Percentiles rank a stretch among this genome's conserved stretches.
phyloP scores from a whole-genome alignment of 768 basidiomycete genomes.

The Termitomyces eurrhizus region DNA sequence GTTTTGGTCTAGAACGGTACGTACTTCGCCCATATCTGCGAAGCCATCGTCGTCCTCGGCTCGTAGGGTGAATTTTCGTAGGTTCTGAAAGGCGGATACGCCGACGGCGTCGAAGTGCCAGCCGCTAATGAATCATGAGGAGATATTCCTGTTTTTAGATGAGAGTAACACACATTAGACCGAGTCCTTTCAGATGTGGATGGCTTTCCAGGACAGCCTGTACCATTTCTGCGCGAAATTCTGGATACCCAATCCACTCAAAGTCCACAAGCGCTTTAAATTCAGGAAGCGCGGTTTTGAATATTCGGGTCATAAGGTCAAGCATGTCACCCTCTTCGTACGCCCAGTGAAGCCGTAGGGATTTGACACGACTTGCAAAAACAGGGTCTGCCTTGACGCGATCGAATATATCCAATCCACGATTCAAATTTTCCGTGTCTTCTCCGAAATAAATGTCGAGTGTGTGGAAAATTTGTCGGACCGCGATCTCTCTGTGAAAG shows the following conservation, averaged over 20 bases:
- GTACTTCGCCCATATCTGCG: conserved; percentile 67
- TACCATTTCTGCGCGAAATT: conserved; percentile 65
- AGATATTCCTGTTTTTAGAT: background rate
- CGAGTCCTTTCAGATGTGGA: conserved; percentile 49
- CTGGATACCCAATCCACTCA: conserved; percentile 78
- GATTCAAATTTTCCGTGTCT: conserved; percentile 55
- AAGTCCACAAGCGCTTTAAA: conserved; percentile 60
- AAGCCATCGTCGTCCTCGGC: conserved; percentile 71
- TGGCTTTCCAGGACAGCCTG: conserved; percentile 52
- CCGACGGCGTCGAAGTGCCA: conserved; percentile 75
- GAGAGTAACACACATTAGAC: conserved; percentile 44
- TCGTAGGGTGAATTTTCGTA: conserved; percentile 63
- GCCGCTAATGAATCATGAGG: conserved; percentile 33
- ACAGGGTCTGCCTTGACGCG: conserved; percentile 56
- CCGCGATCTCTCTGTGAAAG: conserved; percentile 62
- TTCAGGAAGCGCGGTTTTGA: conserved; percentile 58
- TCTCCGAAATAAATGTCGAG: conserved; percentile 67
- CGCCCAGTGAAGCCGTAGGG: conserved; percentile 62
- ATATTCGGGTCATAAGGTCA: conserved; percentile 46
- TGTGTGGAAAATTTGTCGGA: conserved; percentile 62
- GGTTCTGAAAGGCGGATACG: conserved; percentile 55
- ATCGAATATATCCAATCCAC: conserved; percentile 65
- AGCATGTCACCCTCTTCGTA: conserved; percentile 68
- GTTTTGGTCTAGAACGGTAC: conserved; percentile 60
- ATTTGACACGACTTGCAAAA: conserved; percentile 58